Conservation (phyloP, 257 asterid genomes). For the Solanum tacnaense region DNA sequence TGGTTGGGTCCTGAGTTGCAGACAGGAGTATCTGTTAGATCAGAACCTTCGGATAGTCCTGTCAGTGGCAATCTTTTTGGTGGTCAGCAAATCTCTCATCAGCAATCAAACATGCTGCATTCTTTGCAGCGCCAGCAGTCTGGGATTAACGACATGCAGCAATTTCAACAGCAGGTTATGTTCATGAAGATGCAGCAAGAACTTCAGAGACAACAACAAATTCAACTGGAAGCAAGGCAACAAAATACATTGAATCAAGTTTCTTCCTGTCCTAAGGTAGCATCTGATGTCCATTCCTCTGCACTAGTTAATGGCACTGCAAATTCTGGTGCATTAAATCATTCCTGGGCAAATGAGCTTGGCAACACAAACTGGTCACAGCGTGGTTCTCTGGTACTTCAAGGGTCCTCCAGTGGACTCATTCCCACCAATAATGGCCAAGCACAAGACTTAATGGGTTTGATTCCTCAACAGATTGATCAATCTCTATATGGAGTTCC, state of each 20-base stretch:
- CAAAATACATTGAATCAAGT: slow-evolving; percentile 37
- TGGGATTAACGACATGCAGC: slow-evolving; percentile 58
- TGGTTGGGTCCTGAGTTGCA: slow-evolving; percentile 47
- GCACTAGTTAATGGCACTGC: slow-evolving; percentile 31
- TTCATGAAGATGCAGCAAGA: slow-evolving; percentile 69
- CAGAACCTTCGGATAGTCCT: slow-evolving; percentile 46
- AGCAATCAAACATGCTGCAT: slow-evolving; percentile 60
- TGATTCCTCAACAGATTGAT: slow-evolving; percentile 56
- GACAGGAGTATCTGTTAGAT: slow-evolving; percentile 40
- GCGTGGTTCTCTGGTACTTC: slow-evolving; percentile 42
- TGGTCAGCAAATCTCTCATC: slow-evolving; percentile 73
- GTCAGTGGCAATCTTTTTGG: slow-evolving; percentile 74
- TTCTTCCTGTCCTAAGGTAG: slow-evolving; percentile 30
- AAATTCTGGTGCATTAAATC: slow-evolving; percentile 33
- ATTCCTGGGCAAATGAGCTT: slow-evolving; percentile 42
- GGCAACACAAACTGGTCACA: slow-evolving; percentile 55
- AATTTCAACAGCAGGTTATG: slow-evolving; percentile 63
- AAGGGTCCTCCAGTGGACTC: slow-evolving; percentile 47
- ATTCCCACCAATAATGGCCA: slow-evolving; percentile 44
- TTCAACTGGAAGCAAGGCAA: slow-evolving; percentile 46
- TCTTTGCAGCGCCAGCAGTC: slow-evolving; percentile 66
- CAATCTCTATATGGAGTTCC: slow-evolving; percentile 92
- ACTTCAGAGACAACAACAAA: slow-evolving; percentile 63
- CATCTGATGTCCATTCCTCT: slow-evolving; percentile 48
- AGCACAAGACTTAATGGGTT: slow-evolving; percentile 35